Evolutionary conservation across 805 yeast species (phyloP).

Genomic region (Candida vartiovaarae): DNA sequence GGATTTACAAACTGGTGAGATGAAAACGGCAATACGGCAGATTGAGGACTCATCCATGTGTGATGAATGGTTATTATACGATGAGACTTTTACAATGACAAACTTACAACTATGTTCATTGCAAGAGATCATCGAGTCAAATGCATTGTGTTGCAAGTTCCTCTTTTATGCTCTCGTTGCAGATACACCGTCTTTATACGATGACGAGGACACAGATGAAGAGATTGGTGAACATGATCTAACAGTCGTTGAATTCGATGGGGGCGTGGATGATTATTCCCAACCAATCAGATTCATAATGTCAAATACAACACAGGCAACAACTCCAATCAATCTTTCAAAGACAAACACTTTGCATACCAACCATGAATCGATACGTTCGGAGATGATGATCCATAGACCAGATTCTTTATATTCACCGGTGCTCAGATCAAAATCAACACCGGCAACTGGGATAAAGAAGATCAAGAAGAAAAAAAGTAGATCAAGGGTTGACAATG

Average conservation of each 20-base stretch:
- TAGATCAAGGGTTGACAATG: constrained; percentile 5
- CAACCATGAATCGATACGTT: constrained; percentile 18
- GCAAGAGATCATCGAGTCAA: constrained; percentile 27
- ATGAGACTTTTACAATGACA: constrained; percentile 28
- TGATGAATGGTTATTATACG: constrained; percentile 37
- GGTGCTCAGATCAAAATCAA: constrained; percentile 16
- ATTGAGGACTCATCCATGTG: constrained; percentile 17
- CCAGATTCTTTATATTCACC: constrained; percentile 15
- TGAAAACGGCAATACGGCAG: constrained; percentile 22
- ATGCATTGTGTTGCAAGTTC: constrained; percentile 24
- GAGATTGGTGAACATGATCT: constrained; percentile 18
- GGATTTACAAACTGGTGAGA: constrained; percentile 14
- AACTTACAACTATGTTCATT: constrained; percentile 29
- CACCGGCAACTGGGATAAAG: constrained; percentile 9
- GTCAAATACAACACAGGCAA: constrained; percentile 14
- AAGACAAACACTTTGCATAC: constrained; percentile 20
- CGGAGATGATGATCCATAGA: constrained; percentile 19
- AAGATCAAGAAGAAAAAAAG: constrained; percentile 8
- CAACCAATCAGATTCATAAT: constrained; percentile 14
- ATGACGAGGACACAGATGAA: constrained; percentile 6
- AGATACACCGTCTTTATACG: neutral
- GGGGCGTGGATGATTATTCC: constrained; percentile 7
- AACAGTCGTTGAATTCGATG: constrained; percentile 22
- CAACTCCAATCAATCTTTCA: constrained; percentile 16
- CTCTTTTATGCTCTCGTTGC: constrained; percentile 24